phyloP scores from a whole-genome alignment of 1,284 basidiomycete species.

The Violaceomyces palustris region DNA sequence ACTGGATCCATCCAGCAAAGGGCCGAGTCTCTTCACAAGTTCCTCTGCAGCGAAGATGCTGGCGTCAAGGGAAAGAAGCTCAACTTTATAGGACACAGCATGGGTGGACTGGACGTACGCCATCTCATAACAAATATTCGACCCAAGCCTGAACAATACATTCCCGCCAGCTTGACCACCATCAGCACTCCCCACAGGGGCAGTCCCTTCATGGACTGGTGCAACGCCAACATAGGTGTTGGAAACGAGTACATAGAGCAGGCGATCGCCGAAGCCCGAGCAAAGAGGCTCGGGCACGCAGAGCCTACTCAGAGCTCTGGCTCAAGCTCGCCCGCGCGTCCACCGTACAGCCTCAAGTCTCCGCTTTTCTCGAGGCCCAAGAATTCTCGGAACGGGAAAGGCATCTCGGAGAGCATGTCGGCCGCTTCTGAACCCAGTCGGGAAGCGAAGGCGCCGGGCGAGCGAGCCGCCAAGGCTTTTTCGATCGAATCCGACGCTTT shows the following conservation, averaged over 20 bases:
- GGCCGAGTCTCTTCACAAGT: slow-evolving; percentile 70
- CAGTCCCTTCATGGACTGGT: slow-evolving; percentile 99
- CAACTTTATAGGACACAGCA: slow-evolving; percentile 93
- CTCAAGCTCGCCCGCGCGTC: slow-evolving; percentile 9
- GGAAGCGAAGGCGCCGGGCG: too few species aligned
- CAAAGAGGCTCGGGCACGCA: slow-evolving; percentile 3
- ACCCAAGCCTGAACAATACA: slow-evolving; percentile 67
- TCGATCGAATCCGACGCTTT: too few species aligned
- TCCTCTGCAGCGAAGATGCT: slow-evolving; percentile 64
- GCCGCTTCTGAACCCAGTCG: too few species aligned
- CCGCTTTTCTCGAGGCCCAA: slow-evolving; percentile 42
- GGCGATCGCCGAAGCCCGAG: slow-evolving; percentile 32
- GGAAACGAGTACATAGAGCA: slow-evolving; percentile 48
- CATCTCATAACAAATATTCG: slow-evolving; percentile 81
- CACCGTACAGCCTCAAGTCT: slow-evolving; percentile 44
- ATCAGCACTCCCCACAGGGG: slow-evolving; percentile 92
- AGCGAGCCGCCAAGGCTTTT: too few species aligned
- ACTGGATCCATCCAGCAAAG: slow-evolving; percentile 86
- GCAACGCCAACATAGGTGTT: slow-evolving; percentile 56
- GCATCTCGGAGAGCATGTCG: neutral
- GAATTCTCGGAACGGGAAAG: slow-evolving; percentile 1
- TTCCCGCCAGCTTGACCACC: slow-evolving; percentile 79
- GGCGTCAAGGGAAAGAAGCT: slow-evolving; percentile 63
- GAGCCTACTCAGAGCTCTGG: neutral
- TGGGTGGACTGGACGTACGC: slow-evolving; percentile 62